Percentiles rank a stretch among this genome's conserved stretches.
Evolutionary conservation across 192 early-diverging fungal species (phyloP).

Genomic region (Rhizoclosmatium globosum): DNA sequence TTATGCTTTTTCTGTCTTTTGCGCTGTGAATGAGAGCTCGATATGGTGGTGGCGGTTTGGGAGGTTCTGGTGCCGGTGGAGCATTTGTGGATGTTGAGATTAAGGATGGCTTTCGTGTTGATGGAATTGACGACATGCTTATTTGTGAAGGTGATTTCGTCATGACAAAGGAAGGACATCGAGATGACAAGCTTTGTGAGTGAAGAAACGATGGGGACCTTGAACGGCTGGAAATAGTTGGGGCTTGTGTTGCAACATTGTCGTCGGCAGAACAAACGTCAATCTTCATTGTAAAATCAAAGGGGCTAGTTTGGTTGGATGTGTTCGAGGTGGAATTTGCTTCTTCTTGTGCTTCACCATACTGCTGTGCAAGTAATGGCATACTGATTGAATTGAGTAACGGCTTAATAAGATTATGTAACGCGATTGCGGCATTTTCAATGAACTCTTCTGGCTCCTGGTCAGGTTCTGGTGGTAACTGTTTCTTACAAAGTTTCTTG

Average conservation of each 20-base stretch:
- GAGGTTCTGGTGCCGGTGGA: neutral
- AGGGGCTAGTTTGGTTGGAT: neutral
- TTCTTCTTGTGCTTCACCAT: neutral
- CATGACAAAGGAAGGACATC: neutral
- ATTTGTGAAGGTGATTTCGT: no score
- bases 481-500: neutral
- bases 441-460: conserved; percentile 8
- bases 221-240: neutral
- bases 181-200: neutral
- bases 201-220: neutral
- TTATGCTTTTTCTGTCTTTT: neutral
- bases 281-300: neutral
- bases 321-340: neutral
- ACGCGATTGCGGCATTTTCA: neutral
- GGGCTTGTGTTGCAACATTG: neutral
- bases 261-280: neutral
- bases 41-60: neutral
- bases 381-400: neutral
- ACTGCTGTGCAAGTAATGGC: neutral
- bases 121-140: neutral
- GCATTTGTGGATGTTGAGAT: neutral
- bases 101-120: neutral
- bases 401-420: conserved; percentile 6
- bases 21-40: neutral
- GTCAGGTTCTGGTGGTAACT: neutral